Evolutionary conservation across 2,329 filamentous ascomycete genomes (phyloP).

Genomic region (Colletotrichum tanaceti): DNA sequence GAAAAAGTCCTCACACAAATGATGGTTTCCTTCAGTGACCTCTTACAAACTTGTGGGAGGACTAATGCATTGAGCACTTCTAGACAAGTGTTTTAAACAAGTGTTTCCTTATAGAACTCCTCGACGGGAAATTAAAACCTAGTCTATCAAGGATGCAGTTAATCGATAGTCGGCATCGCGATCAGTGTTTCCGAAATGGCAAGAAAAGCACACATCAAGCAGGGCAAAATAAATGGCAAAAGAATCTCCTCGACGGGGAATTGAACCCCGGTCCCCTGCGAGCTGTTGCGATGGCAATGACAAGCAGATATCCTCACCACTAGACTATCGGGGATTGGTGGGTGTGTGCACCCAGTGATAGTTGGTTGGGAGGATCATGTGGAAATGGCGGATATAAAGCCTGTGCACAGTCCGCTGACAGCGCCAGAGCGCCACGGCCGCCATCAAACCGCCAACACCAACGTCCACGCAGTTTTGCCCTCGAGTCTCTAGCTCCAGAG

Average conservation of each 20-base stretch:
- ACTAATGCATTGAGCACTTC: too few relatives aligned
- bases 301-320: conserved; percentile 4
- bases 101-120: too few relatives aligned
- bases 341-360: conserved; percentile 12
- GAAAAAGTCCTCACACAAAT: too few relatives aligned
- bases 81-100: too few relatives aligned
- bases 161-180: accelerated
- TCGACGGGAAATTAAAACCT: too few relatives aligned
- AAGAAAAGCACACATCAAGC: neutral
- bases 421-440: neutral
- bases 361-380: accelerated
- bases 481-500: too few relatives aligned
- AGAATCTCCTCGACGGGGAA: conserved; percentile 10
- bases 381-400: accelerated
- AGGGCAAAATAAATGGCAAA: neutral
- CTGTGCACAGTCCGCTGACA: neutral
- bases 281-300: neutral
- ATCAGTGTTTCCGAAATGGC: too few relatives aligned
- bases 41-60: too few relatives aligned
- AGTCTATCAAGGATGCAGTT: too few relatives aligned
- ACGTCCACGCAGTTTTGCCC: neutral
- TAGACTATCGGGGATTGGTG: conserved; percentile 11
- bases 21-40: too few relatives aligned
- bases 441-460: conserved; percentile 7
- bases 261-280: conserved; percentile 18